Evolutionary conservation across 2,329 filamentous ascomycete genomes (phyloP), one percentile per base, ranked within the genome.

Genomic region (Onygenales sp.): DNA sequence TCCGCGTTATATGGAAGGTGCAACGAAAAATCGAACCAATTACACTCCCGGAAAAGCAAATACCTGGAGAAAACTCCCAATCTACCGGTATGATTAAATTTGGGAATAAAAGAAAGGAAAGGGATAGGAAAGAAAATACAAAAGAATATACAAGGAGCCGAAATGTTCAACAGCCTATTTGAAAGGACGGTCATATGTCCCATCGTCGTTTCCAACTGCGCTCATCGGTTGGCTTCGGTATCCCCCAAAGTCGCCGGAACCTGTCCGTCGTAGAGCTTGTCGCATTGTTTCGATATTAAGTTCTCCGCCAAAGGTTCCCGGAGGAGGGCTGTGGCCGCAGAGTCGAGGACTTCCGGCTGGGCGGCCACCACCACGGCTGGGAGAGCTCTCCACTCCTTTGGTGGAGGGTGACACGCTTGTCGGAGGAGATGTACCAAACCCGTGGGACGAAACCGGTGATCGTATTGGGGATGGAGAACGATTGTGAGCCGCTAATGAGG

Each of bases 261-360:
- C 88, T 11, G 90, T 95, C 68, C 88, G 85, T 65, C 87, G 79
- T 64, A 96, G 75, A 13, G 89, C 91, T 71, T 96, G 90, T 51
- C 85, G 80, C 91, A 96, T 95, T 3, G 91, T 96, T 75, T 96
- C 90, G 59, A 96, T 87, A 55, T 87, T 89, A 55, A 96, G 74
- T 58, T 95, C 91, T 31, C 83, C 81, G 45, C 76, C 78, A 56
- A 75, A 61, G 50, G 56, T 74, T 48, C 76, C 69, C 36, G 69
- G 59, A 36, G 81, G 71, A 51, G 80, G 77, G 53, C 76, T 78
- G 57, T 77, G 76, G 49, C 9, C 42, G 44, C 79, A 78, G 31
- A 76, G 76, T 2, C 66, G 60, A 14, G 85, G 86, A 65, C 86
- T 89, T 36, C 78, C 81, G 14, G 88, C 69, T 7, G 81, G 69